Evolutionary conservation across 768 basidiomycete genomes (phyloP), one percentile per base, ranked within the genome.

Genomic region (Mycena floridula): DNA sequence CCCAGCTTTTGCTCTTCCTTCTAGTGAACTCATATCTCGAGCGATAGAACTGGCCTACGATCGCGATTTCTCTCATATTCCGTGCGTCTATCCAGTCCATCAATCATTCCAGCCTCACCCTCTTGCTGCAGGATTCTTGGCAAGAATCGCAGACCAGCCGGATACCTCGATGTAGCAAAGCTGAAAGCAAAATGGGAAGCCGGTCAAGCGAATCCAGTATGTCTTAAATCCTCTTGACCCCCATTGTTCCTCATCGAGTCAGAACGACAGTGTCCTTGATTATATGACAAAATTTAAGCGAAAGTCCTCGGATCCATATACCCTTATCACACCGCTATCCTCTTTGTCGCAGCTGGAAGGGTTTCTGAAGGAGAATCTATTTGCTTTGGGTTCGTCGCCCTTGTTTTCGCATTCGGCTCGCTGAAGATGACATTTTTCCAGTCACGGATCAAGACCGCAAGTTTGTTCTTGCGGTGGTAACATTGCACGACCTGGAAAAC

Each of bases 41-140:
- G 92, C 89, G 1, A 78, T 95, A 23, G 89, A 90, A 53, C 74
- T 86, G 21, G 93, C 92, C 0, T 95, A 93, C 54, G 93, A 96
- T 52, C 81, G 91, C 25, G 93, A 96, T 59, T 96, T 94, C 64
- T 91, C 91, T 15, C 84, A 94, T 54, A 83, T 95, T 49, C 93
- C 93, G 93, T 94, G 42, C 38, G 66, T 50, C 9, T 6, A 37
- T 28, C 25, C 32, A 32, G 39, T 23, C n/a, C 40, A 32, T 13
- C 26, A 4, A 24, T 38, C 5, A 45, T 38, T 30, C n/a, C 32
- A 44, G 37, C 27, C 13, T 27, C 32, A 16, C 38, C 11, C 11
- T 30, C n/a, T 25, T 8, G 35, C 40, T 32, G 7, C 51, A 95
- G 91, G 2, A 86, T 95, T 0, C 72, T 96, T 23, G 82, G 86